These are phyloP conservation scores for Penicillium sp. DNA, from an alignment of 2,329 filamentous ascomycete genomes.

Conservation along the genomic window DNA sequence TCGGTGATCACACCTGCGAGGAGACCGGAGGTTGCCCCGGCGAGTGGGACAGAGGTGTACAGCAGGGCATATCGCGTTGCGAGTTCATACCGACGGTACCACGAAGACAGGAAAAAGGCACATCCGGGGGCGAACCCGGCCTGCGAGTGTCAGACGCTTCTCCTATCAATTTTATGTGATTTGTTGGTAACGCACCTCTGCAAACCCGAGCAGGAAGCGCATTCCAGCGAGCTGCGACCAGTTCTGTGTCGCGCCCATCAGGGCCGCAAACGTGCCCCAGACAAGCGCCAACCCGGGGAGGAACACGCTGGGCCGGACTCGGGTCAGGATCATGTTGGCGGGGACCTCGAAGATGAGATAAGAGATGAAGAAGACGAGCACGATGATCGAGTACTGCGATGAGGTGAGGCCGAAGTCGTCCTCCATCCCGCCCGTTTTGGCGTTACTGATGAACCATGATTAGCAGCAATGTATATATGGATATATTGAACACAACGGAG, in stretches of 20 bases:
- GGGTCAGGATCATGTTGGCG: conserved; percentile 29
- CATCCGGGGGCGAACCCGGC: conserved; percentile 2
- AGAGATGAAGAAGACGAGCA: conserved; percentile 33
- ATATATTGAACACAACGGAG: not conserved
- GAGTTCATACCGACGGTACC: conserved; percentile 11
- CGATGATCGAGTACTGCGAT: conserved; percentile 32
- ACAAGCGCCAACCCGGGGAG: conserved; percentile 17
- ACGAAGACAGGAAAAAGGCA: conserved; percentile 8
- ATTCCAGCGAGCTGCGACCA: conserved; percentile 8
- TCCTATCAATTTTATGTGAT: not conserved
- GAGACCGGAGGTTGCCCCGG: conserved; percentile 3
- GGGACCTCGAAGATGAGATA: conserved; percentile 34
- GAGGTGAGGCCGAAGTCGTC: conserved; percentile 17
- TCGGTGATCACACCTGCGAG: conserved; percentile 10
- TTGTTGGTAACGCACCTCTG: not conserved
- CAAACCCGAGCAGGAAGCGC: conserved; percentile 9
- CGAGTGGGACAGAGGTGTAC: conserved; percentile 8
- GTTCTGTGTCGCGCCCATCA: conserved; percentile 11
- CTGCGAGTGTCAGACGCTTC: not conserved
- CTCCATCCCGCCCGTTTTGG: conserved; percentile 15
- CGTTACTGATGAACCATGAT: conserved; percentile 4
- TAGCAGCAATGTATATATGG: too few species aligned
- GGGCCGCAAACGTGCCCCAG: conserved; percentile 11
- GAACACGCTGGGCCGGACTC: conserved; percentile 30
- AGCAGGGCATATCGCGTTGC: conserved; percentile 8